These are phyloP conservation scores for Odontarrhena argentea DNA, from an alignment of 345 rosid genomes.

Conservation along the genomic window DNA sequence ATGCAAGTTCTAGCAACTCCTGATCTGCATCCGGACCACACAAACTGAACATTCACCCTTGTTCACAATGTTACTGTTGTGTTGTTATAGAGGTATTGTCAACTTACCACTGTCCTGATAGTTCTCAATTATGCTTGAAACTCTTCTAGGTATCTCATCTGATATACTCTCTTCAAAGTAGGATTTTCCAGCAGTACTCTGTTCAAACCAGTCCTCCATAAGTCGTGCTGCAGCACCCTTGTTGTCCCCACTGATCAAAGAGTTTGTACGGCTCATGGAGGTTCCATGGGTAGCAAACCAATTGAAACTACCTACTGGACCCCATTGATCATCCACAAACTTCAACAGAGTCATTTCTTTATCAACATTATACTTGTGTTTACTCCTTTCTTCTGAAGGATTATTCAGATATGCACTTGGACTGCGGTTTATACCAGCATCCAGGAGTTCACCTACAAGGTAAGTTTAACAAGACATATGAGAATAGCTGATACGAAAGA, in stretches of 20 bases:
- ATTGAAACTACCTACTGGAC: slow-evolving; percentile 94
- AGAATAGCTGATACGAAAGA: slow-evolving; percentile 1
- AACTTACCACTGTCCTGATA: slow-evolving; percentile 59
- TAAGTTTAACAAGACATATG: slow-evolving; percentile 18
- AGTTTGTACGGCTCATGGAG: slow-evolving; percentile 96
- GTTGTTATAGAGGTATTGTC: not conserved
- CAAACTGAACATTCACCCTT: slow-evolving; percentile 14
- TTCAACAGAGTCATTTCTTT: slow-evolving; percentile 95
- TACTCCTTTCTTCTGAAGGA: slow-evolving; percentile 71
- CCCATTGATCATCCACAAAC: slow-evolving; percentile 91
- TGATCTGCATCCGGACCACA: slow-evolving; percentile 54
- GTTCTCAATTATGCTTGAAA: slow-evolving; percentile 64
- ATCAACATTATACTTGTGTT: slow-evolving; percentile 79
- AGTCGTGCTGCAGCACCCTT: slow-evolving; percentile 96
- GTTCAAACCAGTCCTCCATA: slow-evolving; percentile 96
- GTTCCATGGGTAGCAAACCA: slow-evolving; percentile 99
- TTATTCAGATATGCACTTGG: slow-evolving; percentile 97
- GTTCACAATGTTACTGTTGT: slow-evolving; percentile 7
- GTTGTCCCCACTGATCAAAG: slow-evolving; percentile 97
- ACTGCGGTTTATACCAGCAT: slow-evolving; percentile 95
- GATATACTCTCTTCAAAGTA: slow-evolving; percentile 43
- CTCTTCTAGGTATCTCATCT: slow-evolving; percentile 65
- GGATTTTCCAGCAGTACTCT: slow-evolving; percentile 43
- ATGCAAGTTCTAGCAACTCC: slow-evolving; percentile 87
- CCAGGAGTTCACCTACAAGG: slow-evolving; percentile 77